phyloP scores from a whole-genome alignment of 306 rosid species.

The Castanea mollissima region DNA sequence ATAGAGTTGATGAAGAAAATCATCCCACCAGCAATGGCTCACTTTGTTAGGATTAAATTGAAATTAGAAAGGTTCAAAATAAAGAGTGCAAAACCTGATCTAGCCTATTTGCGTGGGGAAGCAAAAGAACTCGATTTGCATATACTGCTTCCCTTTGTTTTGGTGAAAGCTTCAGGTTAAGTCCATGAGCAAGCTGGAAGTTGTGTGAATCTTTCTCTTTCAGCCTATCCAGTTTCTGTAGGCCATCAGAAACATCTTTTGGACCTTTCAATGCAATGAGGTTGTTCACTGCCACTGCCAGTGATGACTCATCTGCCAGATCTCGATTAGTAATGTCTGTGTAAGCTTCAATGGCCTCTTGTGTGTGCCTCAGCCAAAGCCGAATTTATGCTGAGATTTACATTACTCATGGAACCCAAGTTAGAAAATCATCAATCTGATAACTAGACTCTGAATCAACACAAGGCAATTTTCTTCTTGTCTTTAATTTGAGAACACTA shows the following conservation, averaged over 20 bases:
- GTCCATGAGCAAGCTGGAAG: conserved; percentile 68
- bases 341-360: conserved; percentile 75
- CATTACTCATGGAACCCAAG: background rate
- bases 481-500: background rate
- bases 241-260: conserved; percentile 92
- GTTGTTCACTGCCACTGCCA: conserved; percentile 92
- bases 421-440: background rate
- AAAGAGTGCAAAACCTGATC: conserved; percentile 67
- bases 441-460: background rate
- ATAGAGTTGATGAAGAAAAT: conserved; percentile 26
- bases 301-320: conserved; percentile 78
- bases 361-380: conserved; percentile 50
- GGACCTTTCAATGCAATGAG: conserved; percentile 76
- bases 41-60: background rate
- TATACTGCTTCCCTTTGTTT: conserved; percentile 79
- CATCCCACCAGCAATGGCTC: conserved; percentile 2
- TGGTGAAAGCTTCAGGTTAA: conserved; percentile 69
- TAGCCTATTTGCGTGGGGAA: conserved; percentile 83
- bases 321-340: conserved; percentile 63
- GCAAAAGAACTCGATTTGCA: conserved; percentile 77
- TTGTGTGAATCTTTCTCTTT: conserved; percentile 72
- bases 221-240: conserved; percentile 81
- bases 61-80: background rate
- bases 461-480: background rate
- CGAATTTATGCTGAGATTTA: no score